phyloP scores from a whole-genome alignment of 2,329 filamentous ascomycete species.

The Zopfia rhizophila region DNA sequence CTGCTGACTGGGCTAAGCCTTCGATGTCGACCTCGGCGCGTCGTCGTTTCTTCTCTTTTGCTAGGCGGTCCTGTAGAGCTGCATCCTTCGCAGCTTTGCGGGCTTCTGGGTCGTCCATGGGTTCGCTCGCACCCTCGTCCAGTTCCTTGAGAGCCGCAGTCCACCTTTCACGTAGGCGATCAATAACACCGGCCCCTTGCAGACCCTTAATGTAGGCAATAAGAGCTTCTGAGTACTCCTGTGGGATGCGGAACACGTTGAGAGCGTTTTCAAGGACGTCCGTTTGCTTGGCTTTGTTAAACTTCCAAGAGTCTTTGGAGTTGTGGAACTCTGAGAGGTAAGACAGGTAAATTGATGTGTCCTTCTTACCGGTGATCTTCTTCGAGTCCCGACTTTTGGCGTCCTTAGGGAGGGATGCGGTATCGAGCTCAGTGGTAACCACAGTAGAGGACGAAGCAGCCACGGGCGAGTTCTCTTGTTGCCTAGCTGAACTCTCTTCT shows the following conservation, averaged over 20 bases:
- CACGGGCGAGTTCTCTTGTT: too few species aligned
- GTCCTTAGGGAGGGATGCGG: not conserved
- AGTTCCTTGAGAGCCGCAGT: constrained; percentile 68
- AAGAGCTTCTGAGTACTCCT: constrained; percentile 74
- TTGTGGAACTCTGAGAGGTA: constrained; percentile 83
- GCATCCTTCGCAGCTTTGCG: constrained; percentile 50
- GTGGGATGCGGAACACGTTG: constrained; percentile 75
- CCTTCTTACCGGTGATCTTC: constrained; percentile 48
- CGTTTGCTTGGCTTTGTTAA: constrained; percentile 93
- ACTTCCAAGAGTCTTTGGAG: constrained; percentile 83
- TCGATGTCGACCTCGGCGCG: constrained; percentile 44
- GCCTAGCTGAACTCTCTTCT: too few species aligned
- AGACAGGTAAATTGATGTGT: constrained; percentile 72
- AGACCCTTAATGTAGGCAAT: constrained; percentile 82
- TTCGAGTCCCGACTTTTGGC: constrained; percentile 32
- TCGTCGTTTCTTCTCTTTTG: constrained; percentile 42
- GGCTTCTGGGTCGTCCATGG: constrained; percentile 47
- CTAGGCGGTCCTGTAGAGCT: constrained; percentile 47
- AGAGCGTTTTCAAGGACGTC: constrained; percentile 86
- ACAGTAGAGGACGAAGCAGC: not conserved
- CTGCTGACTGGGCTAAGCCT: constrained; percentile 31
- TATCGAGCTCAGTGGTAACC: constrained; percentile 6
- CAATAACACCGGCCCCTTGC: constrained; percentile 75
- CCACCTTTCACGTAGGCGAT: constrained; percentile 74
- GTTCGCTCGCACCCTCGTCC: constrained; percentile 44